These are phyloP conservation scores for Heliocybe sulcata DNA, from an alignment of 1,284 basidiomycete genomes.

Conservation along the genomic window DNA sequence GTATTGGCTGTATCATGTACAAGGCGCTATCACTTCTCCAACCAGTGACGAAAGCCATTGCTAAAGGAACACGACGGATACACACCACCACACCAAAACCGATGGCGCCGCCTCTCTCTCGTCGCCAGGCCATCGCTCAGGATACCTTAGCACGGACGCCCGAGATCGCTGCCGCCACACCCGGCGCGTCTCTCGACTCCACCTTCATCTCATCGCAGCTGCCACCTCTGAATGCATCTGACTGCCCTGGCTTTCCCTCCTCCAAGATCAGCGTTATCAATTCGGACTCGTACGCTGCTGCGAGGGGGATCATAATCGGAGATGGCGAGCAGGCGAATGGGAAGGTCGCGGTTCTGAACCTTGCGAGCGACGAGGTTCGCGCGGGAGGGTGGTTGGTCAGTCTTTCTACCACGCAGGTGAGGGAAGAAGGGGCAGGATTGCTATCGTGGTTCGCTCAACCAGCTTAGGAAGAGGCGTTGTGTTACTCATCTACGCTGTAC, in stretches of 20 bases:
- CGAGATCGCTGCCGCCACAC: slow-evolving; percentile 19
- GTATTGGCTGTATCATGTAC: too few relatives aligned
- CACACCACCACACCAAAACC: not conserved
- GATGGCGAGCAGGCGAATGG: slow-evolving; percentile 16
- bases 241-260: slow-evolving; percentile 15
- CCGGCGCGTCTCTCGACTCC: slow-evolving; percentile 27
- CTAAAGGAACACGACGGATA: too few relatives aligned
- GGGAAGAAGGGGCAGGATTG: not conserved
- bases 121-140: slow-evolving; percentile 15
- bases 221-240: slow-evolving; percentile 18
- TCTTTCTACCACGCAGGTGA: slow-evolving; percentile 29
- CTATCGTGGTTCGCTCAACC: not conserved
- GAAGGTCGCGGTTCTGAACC: slow-evolving; percentile 31
- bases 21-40: too few relatives aligned
- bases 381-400: slow-evolving; percentile 30
- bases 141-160: slow-evolving; percentile 25
- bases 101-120: slow-evolving; percentile 16
- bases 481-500: slow-evolving; percentile 40
- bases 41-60: too few relatives aligned
- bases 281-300: slow-evolving; percentile 29
- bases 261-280: slow-evolving; percentile 25
- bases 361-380: slow-evolving; percentile 31
- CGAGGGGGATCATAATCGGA: slow-evolving; percentile 23
- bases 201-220: slow-evolving; percentile 26
- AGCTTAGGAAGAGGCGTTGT: slow-evolving; percentile 29